Evolutionary conservation across 495 filamentous ascomycete species (phyloP).

Genomic region (Choiromyces venosus): DNA sequence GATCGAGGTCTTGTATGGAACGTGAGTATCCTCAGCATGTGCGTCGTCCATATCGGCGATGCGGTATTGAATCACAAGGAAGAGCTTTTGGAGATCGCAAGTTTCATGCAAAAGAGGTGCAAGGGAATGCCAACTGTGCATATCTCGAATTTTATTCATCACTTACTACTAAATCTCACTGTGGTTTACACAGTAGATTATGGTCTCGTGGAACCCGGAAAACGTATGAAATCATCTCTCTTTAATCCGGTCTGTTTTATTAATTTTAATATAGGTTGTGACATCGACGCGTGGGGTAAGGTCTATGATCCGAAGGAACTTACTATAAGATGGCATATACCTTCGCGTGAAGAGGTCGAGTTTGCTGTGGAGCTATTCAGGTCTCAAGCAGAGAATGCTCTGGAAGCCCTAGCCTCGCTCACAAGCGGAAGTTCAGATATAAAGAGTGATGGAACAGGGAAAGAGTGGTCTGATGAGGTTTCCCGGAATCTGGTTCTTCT

Average conservation of each 20-base stretch:
- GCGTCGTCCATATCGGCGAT: slow-evolving; percentile 88
- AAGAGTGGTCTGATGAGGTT: slow-evolving; percentile 97
- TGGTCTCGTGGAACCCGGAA: slow-evolving; percentile 69
- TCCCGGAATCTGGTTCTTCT: slow-evolving; percentile 81
- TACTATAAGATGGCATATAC: slow-evolving; percentile 85
- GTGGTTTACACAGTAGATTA: slow-evolving; percentile 88
- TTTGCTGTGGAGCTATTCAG: slow-evolving; percentile 87
- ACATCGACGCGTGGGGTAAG: slow-evolving; percentile 60
- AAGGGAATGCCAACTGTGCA: slow-evolving; percentile 89
- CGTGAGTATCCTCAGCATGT: slow-evolving; percentile 97
- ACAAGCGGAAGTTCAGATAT: slow-evolving; percentile 76
- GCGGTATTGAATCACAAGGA: slow-evolving; percentile 80
- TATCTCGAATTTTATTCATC: slow-evolving; percentile 95
- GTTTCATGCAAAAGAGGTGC: slow-evolving; percentile 93
- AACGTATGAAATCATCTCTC: slow-evolving; percentile 43
- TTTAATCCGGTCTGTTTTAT: not conserved
- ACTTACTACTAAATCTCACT: slow-evolving; percentile 94
- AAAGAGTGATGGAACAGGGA: slow-evolving; percentile 88
- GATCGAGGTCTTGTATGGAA: slow-evolving; percentile 95
- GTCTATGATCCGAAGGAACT: slow-evolving; percentile 63
- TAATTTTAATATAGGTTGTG: slow-evolving; percentile 19
- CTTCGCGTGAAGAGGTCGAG: slow-evolving; percentile 67
- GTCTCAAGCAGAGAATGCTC: slow-evolving; percentile 63
- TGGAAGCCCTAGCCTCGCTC: slow-evolving; percentile 64
- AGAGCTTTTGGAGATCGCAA: slow-evolving; percentile 82